Evolutionary conservation across 352 stramenopile species (phyloP).

Genomic region (Phytophthora colocasiae): DNA sequence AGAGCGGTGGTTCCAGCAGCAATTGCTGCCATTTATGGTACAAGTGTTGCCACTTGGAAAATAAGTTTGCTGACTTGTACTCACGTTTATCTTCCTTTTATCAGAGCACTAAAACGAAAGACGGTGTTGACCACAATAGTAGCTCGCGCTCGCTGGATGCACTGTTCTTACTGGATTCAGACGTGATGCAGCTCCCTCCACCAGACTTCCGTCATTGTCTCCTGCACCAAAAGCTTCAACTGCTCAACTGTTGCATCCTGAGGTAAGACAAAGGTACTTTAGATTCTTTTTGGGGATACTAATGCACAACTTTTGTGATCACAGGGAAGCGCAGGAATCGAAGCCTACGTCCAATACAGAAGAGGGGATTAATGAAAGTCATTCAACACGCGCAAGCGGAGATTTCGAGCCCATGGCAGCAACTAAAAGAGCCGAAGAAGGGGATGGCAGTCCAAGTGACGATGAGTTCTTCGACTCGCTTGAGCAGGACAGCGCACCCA

Average conservation of each 20-base stretch:
- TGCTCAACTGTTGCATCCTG: slow-evolving; percentile 84
- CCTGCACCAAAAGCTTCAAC: slow-evolving; percentile 81
- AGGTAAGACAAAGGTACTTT: slow-evolving; percentile 32
- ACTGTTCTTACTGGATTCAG: slow-evolving; percentile 61
- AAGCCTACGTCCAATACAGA: slow-evolving; percentile 17
- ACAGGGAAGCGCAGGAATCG: slow-evolving; percentile 39
- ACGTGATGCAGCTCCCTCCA: slow-evolving; percentile 53
- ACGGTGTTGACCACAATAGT: slow-evolving; percentile 33
- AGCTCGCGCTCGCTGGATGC: slow-evolving; percentile 51
- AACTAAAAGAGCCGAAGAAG: slow-evolving; percentile 8
- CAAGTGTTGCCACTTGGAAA: not conserved
- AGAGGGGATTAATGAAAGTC: slow-evolving; percentile 11
- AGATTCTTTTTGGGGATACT: not conserved
- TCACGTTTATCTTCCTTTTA: slow-evolving; percentile 1
- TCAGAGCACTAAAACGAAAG: slow-evolving; percentile 47
- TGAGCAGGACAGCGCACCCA: slow-evolving; percentile 49
- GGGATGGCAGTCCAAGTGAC: slow-evolving; percentile 56
- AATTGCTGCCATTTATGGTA: slow-evolving; percentile 80
- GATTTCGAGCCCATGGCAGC: not conserved
- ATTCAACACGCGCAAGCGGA: not conserved
- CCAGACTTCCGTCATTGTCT: slow-evolving; percentile 81
- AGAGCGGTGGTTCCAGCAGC: slow-evolving; percentile 73
- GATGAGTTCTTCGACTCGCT: slow-evolving; percentile 88
- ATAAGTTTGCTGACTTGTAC: not conserved
- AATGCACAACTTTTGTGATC: not conserved